Percentiles rank a stretch among this genome's conserved stretches.
These are phyloP conservation scores for Aspergillus hortae DNA, from an alignment of 2,329 filamentous ascomycete species.

Conservation along the genomic window DNA sequence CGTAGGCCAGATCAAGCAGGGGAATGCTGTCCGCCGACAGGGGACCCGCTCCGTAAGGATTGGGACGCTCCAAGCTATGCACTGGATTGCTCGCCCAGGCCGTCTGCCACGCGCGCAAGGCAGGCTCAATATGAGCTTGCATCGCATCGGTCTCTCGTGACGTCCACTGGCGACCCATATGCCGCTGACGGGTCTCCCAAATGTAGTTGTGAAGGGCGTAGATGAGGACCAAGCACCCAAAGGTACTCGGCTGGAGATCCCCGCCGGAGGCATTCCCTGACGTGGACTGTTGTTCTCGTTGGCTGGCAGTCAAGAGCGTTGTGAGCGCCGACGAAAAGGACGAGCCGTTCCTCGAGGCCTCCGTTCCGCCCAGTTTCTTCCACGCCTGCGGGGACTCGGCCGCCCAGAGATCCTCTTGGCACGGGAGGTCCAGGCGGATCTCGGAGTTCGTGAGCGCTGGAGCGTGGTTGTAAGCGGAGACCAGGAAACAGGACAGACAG, in stretches of 20 bases:
- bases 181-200: slow-evolving; percentile 91
- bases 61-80: slow-evolving; percentile 79
- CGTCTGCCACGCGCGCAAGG: slow-evolving; percentile 87
- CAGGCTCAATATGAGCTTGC: slow-evolving; percentile 92
- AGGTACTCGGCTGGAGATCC: slow-evolving; percentile 78
- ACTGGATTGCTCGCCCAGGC: slow-evolving; percentile 85
- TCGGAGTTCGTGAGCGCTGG: slow-evolving; percentile 93
- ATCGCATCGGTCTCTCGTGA: slow-evolving; percentile 90
- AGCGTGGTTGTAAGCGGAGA: slow-evolving; percentile 88
- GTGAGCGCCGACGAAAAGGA: slow-evolving; percentile 81
- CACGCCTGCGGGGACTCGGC: slow-evolving; percentile 82
- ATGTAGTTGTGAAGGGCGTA: slow-evolving; percentile 97
- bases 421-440: slow-evolving; percentile 82
- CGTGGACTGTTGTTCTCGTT: slow-evolving; percentile 52
- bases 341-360: slow-evolving; percentile 66
- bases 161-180: slow-evolving; percentile 86
- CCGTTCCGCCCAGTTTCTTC: slow-evolving; percentile 70
- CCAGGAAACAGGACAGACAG: slow-evolving; percentile 82
- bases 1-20: slow-evolving; percentile 84
- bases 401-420: slow-evolving; percentile 86
- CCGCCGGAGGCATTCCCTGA: slow-evolving; percentile 53
- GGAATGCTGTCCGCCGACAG: slow-evolving; percentile 89
- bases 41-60: slow-evolving; percentile 75
- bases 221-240: slow-evolving; percentile 87
- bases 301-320: slow-evolving; percentile 74